Percentiles rank a stretch among this genome's conserved stretches.
These are phyloP conservation scores for Cladosporium sp. DNA, from an alignment of 2,329 filamentous ascomycete species.

Conservation along the genomic window DNA sequence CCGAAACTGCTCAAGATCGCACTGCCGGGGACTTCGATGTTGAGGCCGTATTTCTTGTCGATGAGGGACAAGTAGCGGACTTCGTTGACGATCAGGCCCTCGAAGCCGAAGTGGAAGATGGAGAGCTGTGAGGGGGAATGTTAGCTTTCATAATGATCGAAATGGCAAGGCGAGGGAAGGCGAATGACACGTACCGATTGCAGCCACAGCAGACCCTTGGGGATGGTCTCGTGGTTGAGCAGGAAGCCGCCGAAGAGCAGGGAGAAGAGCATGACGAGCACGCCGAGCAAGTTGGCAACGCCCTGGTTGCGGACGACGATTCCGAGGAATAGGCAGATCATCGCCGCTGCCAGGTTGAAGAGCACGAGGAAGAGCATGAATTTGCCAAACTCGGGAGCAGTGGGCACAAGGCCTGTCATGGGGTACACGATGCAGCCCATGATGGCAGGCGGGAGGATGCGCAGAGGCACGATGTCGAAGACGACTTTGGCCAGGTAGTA, in stretches of 20 bases:
- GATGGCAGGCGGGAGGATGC: slow-evolving; percentile 89
- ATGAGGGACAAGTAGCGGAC: slow-evolving; percentile 85
- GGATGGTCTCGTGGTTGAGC: slow-evolving; percentile 92
- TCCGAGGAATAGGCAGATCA: slow-evolving; percentile 93
- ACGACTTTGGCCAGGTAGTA: slow-evolving; percentile 96
- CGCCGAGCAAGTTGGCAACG: slow-evolving; percentile 91
- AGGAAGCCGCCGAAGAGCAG: slow-evolving; percentile 91
- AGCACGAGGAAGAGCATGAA: slow-evolving; percentile 91
- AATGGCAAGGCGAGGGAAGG: neutral
- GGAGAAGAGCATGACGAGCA: slow-evolving; percentile 96
- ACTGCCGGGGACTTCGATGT: slow-evolving; percentile 93
- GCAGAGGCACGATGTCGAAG: slow-evolving; percentile 95
- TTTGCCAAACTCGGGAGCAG: slow-evolving; percentile 80
- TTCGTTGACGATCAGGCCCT: slow-evolving; percentile 95
- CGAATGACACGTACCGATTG: slow-evolving; percentile 61
- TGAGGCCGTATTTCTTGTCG: slow-evolving; percentile 92
- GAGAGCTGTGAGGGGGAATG: slow-evolving; percentile 60
- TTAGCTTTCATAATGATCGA: slow-evolving; percentile 28
- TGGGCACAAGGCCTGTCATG: slow-evolving; percentile 90
- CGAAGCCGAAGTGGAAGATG: slow-evolving; percentile 98
- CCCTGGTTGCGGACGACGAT: slow-evolving; percentile 90
- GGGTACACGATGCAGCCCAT: slow-evolving; percentile 96
- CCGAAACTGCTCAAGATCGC: slow-evolving; percentile 94
- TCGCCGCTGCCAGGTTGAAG: slow-evolving; percentile 92
- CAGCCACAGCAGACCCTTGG: slow-evolving; percentile 80